phyloP scores from a whole-genome alignment of 2,329 filamentous ascomycete genomes.

The Hirsutella minnesotensis region DNA sequence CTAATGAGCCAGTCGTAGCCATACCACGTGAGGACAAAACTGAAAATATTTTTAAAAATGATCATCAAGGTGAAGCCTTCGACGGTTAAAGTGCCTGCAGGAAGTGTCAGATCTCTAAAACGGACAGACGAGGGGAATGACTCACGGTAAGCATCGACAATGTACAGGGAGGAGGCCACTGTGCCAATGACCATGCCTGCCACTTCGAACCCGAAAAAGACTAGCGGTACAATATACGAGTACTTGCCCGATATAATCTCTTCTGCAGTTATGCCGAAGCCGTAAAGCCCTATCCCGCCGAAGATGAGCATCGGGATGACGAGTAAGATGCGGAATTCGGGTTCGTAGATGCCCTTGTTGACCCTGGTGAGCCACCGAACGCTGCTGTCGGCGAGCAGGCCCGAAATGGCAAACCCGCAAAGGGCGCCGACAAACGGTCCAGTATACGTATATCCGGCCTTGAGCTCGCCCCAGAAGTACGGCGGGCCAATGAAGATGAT shows the following conservation, averaged over 20 bases:
- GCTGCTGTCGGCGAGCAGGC: slow-evolving; percentile 60
- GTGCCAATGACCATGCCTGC: slow-evolving; percentile 87
- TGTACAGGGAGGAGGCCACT: slow-evolving; percentile 74
- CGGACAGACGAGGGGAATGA: slow-evolving; percentile 9
- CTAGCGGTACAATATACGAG: slow-evolving; percentile 61
- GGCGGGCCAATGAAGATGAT: slow-evolving; percentile 72
- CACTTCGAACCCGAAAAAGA: slow-evolving; percentile 77
- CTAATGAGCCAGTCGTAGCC: slow-evolving; percentile 72
- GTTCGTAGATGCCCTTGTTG: slow-evolving; percentile 79
- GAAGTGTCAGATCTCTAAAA: slow-evolving; percentile 4
- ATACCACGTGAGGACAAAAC: slow-evolving; percentile 71
- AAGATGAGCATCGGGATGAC: slow-evolving; percentile 73
- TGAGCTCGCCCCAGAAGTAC: slow-evolving; percentile 68
- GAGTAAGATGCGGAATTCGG: slow-evolving; percentile 77
- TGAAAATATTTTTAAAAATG: slow-evolving; percentile 92
- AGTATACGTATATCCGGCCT: slow-evolving; percentile 79
- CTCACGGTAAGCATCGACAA: slow-evolving; percentile 84
- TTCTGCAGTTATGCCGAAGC: slow-evolving; percentile 65
- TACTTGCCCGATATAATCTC: slow-evolving; percentile 45
- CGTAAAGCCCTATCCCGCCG: slow-evolving; percentile 68
- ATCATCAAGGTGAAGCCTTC: slow-evolving; percentile 85
- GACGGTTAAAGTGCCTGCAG: slow-evolving; percentile 60
- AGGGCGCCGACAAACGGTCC: slow-evolving; percentile 78
- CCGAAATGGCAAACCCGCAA: slow-evolving; percentile 64
- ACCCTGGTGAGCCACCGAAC: slow-evolving; percentile 57